Evolutionary conservation across 768 basidiomycete genomes (phyloP).

Genomic region (Lactifluus rugatus): DNA sequence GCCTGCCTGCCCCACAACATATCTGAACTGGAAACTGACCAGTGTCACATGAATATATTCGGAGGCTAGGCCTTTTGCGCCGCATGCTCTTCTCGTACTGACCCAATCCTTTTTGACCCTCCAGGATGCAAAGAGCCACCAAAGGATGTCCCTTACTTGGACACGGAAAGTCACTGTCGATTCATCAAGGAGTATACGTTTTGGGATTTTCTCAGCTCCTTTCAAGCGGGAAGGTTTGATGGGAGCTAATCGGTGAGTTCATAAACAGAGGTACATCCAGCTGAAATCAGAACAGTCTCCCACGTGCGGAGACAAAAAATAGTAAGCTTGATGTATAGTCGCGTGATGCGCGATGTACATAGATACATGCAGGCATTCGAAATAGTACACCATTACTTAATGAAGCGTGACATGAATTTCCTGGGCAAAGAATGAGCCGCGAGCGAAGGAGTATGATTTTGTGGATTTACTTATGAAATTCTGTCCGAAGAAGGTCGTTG

Average conservation of each 20-base stretch:
- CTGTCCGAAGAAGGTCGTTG: constrained; percentile 88
- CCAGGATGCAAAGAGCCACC: not conserved
- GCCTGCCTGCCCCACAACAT: too few species aligned
- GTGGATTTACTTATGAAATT: constrained; percentile 76
- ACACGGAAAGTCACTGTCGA: not conserved
- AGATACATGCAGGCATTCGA: not conserved
- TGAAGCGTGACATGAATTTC: constrained; percentile 89
- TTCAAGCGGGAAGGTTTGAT: too few species aligned
- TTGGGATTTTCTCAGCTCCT: too few species aligned
- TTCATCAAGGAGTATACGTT: not conserved
- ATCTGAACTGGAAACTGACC: too few species aligned
- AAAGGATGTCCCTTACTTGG: not conserved
- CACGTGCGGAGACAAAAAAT: not conserved
- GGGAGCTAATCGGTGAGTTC: too few species aligned
- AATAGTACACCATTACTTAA: constrained; percentile 45
- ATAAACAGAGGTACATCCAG: too few species aligned
- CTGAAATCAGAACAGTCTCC: not conserved
- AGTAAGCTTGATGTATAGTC: not conserved
- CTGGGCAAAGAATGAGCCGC: constrained; percentile 29
- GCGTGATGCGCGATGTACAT: not conserved
- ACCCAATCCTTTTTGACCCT: not conserved
- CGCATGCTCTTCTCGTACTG: not conserved
- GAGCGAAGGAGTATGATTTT: not conserved
- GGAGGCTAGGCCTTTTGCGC: too few species aligned
- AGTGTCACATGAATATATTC: too few species aligned